These are phyloP conservation scores for Orbilia brochopaga DNA, from an alignment of 2,329 filamentous ascomycete species.

Conservation along the genomic window DNA sequence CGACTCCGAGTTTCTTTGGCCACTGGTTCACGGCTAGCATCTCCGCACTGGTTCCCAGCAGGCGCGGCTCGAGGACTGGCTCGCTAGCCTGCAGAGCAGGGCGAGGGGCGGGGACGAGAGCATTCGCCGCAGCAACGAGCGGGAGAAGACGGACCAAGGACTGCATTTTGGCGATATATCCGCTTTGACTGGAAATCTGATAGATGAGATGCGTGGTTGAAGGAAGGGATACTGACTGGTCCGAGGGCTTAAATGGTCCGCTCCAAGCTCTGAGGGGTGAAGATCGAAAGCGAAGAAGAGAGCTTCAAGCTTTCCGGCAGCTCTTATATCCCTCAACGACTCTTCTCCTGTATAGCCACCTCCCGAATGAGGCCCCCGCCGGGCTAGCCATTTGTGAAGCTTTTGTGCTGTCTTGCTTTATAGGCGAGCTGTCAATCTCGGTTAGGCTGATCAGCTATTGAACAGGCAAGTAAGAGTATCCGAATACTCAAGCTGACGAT, in stretches of 20 bases:
- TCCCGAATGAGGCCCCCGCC: background rate
- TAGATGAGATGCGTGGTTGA: background rate
- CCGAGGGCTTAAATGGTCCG: no score
- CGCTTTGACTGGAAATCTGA: slow-evolving; percentile 1
- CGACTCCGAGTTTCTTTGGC: slow-evolving; percentile 13
- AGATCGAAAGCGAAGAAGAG: background rate
- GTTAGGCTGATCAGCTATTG: slow-evolving; percentile 28
- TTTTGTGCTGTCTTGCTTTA: slow-evolving; percentile 9
- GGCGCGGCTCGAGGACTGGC: slow-evolving; percentile 13
- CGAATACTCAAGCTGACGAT: slow-evolving; percentile 25
- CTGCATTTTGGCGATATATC: slow-evolving; percentile 21
- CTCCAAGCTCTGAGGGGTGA: background rate
- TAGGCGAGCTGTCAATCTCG: slow-evolving; percentile 19
- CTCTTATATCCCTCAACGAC: background rate
- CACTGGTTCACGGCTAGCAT: slow-evolving; percentile 38
- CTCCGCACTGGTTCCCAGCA: slow-evolving; percentile 36
- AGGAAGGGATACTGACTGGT: background rate
- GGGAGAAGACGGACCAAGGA: slow-evolving; percentile 35
- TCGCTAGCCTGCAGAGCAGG: slow-evolving; percentile 12
- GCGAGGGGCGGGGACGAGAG: slow-evolving; percentile 40
- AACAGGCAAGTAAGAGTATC: slow-evolving; percentile 24
- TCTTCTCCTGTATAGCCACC: background rate
- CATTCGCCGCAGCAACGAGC: slow-evolving; percentile 33
- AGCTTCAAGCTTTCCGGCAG: background rate
- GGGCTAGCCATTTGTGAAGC: background rate